phyloP scores from a whole-genome alignment of 2,329 filamentous ascomycete species.

The Penicillium oxalicum region DNA sequence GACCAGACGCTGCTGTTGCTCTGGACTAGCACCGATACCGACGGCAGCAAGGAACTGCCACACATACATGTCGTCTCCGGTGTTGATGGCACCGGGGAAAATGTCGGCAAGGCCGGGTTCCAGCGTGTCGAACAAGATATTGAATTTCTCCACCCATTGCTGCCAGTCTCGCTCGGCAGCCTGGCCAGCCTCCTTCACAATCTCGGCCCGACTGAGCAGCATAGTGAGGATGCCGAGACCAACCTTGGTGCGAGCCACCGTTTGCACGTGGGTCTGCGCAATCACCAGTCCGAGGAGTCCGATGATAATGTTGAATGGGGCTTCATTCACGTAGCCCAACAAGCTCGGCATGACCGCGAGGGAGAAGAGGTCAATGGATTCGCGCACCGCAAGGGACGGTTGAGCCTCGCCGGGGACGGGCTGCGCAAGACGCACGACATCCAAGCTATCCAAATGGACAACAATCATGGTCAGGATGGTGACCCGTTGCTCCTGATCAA shows the following conservation, averaged over 20 bases:
- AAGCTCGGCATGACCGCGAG: conserved; percentile 83
- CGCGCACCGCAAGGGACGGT: conserved; percentile 70
- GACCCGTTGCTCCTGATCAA: conserved; percentile 81
- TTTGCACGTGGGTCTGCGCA: conserved; percentile 71
- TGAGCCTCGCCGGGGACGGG: conserved; percentile 66
- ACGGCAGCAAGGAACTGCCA: conserved; percentile 97
- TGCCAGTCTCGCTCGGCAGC: conserved; percentile 68
- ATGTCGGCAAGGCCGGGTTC: conserved; percentile 78
- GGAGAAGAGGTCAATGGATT: conserved; percentile 88
- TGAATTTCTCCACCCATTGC: conserved; percentile 79
- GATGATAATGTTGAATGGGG: conserved; percentile 82
- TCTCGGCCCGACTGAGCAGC: conserved; percentile 86
- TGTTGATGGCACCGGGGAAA: conserved; percentile 86
- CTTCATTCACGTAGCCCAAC: conserved; percentile 85
- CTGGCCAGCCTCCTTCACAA: conserved; percentile 74
- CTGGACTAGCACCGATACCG: conserved; percentile 84
- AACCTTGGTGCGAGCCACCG: conserved; percentile 80
- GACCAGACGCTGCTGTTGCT: conserved; percentile 91
- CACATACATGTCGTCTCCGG: conserved; percentile 89
- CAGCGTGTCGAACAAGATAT: conserved; percentile 76
- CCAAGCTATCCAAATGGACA: conserved; percentile 83
- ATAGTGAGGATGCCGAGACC: conserved; percentile 88
- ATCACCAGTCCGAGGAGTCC: conserved; percentile 82
- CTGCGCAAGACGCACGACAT: conserved; percentile 78
- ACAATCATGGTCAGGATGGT: conserved; percentile 95